Conservation (phyloP, 441 rosid genomes). For the Breynia disticha region DNA sequence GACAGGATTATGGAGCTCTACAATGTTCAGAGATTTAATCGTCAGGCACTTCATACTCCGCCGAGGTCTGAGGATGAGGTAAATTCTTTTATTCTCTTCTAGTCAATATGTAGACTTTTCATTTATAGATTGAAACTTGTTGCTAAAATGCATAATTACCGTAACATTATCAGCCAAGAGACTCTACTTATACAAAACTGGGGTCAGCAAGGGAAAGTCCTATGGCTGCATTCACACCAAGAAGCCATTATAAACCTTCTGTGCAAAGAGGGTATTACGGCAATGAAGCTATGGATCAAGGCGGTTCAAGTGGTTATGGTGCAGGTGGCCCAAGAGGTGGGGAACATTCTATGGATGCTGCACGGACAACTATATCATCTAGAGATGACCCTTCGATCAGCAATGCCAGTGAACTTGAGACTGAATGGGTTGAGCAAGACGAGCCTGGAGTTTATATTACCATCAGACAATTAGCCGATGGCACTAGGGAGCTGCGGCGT, state of each 20-base stretch:
- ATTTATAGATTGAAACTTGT: too few relatives aligned
- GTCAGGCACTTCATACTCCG: constrained; percentile 91
- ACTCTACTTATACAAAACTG: constrained; percentile 66
- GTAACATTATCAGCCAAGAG: constrained; percentile 44
- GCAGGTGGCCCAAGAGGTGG: constrained; percentile 30
- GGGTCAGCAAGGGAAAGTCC: constrained; percentile 79
- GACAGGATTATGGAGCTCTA: constrained; percentile 96
- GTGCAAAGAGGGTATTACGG: constrained; percentile 30
- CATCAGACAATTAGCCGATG: constrained; percentile 77
- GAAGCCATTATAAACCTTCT: constrained; percentile 53
- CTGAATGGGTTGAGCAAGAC: constrained; percentile 90
- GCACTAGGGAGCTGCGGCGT: constrained; percentile 91
- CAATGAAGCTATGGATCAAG: constrained; percentile 24
- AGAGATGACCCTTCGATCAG: constrained; percentile 88
- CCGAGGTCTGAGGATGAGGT: constrained; percentile 92
- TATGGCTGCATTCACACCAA: constrained; percentile 49
- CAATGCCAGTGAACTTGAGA: constrained; percentile 86
- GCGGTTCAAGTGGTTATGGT: constrained; percentile 49
- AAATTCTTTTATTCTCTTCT: constrained; percentile 4
- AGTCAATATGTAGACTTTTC: too few relatives aligned
- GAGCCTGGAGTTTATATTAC: constrained; percentile 97
- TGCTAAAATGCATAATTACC: background rate
- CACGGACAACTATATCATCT: constrained; percentile 78
- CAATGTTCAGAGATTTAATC: constrained; percentile 93
- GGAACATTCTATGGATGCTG: constrained; percentile 42